These are phyloP conservation scores for Posidonia oceanica DNA, from an alignment of 116 monocot species.

Conservation along the genomic window DNA sequence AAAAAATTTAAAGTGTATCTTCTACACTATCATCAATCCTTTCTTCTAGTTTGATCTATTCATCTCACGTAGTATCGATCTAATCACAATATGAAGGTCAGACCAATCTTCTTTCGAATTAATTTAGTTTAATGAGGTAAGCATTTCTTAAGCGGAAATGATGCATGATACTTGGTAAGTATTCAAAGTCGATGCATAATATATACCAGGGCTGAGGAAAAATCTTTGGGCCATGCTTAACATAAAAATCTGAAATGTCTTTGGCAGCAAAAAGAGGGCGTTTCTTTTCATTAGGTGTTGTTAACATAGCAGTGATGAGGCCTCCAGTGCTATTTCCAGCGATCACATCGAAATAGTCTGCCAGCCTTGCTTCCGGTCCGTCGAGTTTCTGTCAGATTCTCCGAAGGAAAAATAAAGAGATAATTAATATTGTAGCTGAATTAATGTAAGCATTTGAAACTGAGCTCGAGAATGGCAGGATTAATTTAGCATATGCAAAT, in stretches of 20 bases:
- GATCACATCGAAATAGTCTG: slow-evolving; percentile 19
- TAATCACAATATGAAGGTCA: too few species aligned
- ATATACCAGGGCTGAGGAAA: slow-evolving; percentile 7
- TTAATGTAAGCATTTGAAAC: not conserved
- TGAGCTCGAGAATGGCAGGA: not conserved
- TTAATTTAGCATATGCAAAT: too few species aligned
- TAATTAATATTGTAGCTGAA: too few species aligned
- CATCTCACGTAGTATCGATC: too few species aligned
- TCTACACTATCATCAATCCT: too few species aligned
- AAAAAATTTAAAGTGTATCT: too few species aligned
- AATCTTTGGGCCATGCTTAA: slow-evolving; percentile 7
- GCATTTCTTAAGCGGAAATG: not conserved
- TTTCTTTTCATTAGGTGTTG: slow-evolving; percentile 1
- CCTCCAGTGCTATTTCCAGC: slow-evolving; percentile 20
- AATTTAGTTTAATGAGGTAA: not conserved
- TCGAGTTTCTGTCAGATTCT: slow-evolving; percentile 6
- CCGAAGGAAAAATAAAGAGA: too few species aligned
- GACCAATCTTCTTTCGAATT: too few species aligned
- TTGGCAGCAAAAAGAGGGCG: slow-evolving; percentile 12
- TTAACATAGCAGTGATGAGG: slow-evolving; percentile 11
- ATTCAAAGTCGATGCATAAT: not conserved
- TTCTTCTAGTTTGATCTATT: too few species aligned
- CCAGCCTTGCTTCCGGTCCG: slow-evolving; percentile 10
- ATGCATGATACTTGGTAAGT: not conserved
- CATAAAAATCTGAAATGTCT: slow-evolving; percentile 3